phyloP scores from a whole-genome alignment of 495 filamentous ascomycete genomes.

The Aspergillus egyptiacus region DNA sequence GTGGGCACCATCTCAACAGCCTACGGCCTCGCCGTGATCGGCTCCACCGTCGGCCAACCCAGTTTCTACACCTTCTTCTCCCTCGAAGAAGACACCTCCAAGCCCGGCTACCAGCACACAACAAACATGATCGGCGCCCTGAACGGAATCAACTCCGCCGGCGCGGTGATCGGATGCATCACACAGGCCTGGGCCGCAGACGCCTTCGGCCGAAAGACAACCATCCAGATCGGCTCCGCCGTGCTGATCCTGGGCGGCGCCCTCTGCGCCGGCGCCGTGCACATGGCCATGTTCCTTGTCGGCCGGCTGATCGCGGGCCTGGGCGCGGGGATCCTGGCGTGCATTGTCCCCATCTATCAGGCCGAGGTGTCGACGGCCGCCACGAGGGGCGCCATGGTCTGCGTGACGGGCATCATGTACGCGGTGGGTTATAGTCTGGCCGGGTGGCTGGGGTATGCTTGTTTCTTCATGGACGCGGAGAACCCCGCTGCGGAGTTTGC shows the following conservation, averaged over 20 bases:
- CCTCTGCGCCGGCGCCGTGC: conserved; percentile 26
- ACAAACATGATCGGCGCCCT: conserved; percentile 35
- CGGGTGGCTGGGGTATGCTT: conserved; percentile 31
- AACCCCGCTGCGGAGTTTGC: conserved; percentile 13
- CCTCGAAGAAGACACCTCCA: conserved; percentile 20
- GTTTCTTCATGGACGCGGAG: conserved; percentile 1
- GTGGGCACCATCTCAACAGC: conserved; percentile 26
- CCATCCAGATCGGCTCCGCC: conserved; percentile 2
- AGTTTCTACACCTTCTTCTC: conserved; percentile 35
- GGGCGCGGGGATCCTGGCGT: conserved; percentile 30
- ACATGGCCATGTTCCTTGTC: conserved; percentile 37
- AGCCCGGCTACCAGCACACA: conserved; percentile 33
- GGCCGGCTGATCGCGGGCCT: conserved; percentile 33
- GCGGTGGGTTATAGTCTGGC: conserved; percentile 27
- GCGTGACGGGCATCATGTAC: conserved; percentile 14
- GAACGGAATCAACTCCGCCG: conserved; percentile 35
- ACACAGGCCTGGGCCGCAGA: background rate
- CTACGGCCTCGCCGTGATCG: conserved; percentile 41
- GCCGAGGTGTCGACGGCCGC: conserved; percentile 35
- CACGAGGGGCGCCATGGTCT: conserved; percentile 30
- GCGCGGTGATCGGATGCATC: conserved; percentile 5
- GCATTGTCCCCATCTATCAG: conserved; percentile 35
- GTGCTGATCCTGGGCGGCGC: conserved; percentile 27
- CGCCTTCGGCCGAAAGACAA: background rate
- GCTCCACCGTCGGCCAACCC: conserved; percentile 41